Evolutionary conservation across 2,329 filamentous ascomycete species (phyloP), one percentile per base, ranked within the genome.

Genomic region (Penicillium sp.): DNA sequence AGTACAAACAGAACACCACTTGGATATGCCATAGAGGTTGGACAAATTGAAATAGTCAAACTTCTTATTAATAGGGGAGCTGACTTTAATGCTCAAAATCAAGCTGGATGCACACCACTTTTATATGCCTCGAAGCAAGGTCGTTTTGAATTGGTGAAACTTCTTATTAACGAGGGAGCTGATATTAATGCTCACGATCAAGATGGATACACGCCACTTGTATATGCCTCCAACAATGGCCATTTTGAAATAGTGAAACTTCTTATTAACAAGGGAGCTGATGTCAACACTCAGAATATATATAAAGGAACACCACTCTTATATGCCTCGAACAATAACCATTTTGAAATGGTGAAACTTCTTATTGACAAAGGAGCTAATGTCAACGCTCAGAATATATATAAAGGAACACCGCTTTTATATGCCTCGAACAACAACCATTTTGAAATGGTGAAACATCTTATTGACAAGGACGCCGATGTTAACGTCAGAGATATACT

Each of bases 321-420:
- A 30, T 5, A 30, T 5, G 26, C 26, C 26, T 5, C 9, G 26
- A 5, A 9, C 26, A 30, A 5, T 5, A 9, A 9, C 9, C 26
- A 30, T 30, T 5, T 5, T 5, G 5, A 9, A 30, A 30, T 30
- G 14, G 43, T 24, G 38, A 61, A 40, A 23, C 50, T 60, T 52
- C 60, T 63, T 26, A 48, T 63, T 46, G 57, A 60, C 2, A 21
- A 46, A 12, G 57, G 57, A 40, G 58, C 58, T 16, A 40, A 63
- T 42, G n/a, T 63, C 20, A 59, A 61, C 21, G 9, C 33, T 43
- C 26, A 23, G 16, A 0, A 28, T 26, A 47, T 52, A 43, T 33
- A 16, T 11, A n/a, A n/a, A n/a, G n/a, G n/a, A n/a, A 35, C 23
- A 30, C 12, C 47, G 20, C 23, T 49, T 49, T n/a, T 18, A 14